Evolutionary conservation across 805 yeast genomes (phyloP).

Genomic region (Lipomyces sp.): DNA sequence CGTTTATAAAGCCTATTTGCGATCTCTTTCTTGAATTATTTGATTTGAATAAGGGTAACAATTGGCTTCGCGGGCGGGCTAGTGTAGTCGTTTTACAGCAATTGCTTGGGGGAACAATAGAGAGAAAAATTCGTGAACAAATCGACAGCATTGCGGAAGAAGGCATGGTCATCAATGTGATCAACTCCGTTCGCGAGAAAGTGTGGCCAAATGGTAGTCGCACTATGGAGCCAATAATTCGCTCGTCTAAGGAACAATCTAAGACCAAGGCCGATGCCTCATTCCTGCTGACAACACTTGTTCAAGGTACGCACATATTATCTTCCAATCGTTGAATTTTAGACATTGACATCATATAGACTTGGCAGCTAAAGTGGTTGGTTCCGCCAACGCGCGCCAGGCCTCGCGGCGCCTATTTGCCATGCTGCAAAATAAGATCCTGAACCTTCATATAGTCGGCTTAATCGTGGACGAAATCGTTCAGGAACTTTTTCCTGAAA

Average conservation of each 20-base stretch:
- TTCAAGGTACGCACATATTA: constrained; percentile 44
- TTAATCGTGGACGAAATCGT: constrained; percentile 34
- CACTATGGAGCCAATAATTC: constrained; percentile 12
- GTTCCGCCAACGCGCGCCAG: constrained; percentile 61
- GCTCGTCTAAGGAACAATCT: constrained; percentile 55
- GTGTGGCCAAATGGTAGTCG: constrained; percentile 43
- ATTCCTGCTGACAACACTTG: constrained; percentile 58
- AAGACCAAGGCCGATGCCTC: constrained; percentile 63
- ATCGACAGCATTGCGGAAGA: constrained; percentile 52
- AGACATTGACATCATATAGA: constrained; percentile 46
- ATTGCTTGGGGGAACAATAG: constrained; percentile 84
- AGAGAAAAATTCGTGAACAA: constrained; percentile 54
- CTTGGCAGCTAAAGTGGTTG: constrained; percentile 73
- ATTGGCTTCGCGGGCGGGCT: constrained; percentile 87
- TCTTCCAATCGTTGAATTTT: background rate
- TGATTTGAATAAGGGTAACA: constrained; percentile 63
- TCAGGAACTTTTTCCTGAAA: constrained; percentile 34
- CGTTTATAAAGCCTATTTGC: constrained; percentile 81
- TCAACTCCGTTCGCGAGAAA: constrained; percentile 44
- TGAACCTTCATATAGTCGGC: constrained; percentile 65
- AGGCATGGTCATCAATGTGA: constrained; percentile 52
- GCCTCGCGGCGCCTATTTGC: constrained; percentile 67
- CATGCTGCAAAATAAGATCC: constrained; percentile 72
- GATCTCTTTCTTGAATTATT: constrained; percentile 74
- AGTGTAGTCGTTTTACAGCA: constrained; percentile 81